A percentile compares a stretch with the other conserved stretches of the same genome.
phyloP scores from a whole-genome alignment of 371 early-diverging fungal species.

The Syncephalastrum racemosum region DNA sequence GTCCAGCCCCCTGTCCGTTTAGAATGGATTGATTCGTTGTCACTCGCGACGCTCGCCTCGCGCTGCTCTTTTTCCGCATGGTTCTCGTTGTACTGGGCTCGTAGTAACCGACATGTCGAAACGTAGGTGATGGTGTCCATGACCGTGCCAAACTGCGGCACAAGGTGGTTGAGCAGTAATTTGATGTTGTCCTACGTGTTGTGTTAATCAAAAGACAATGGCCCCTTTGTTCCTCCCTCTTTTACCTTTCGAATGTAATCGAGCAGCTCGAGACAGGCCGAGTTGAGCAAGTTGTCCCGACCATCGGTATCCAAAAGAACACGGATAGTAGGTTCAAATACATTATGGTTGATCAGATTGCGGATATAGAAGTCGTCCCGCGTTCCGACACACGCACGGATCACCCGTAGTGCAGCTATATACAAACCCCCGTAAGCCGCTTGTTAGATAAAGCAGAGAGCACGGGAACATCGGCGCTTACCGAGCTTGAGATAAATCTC shows the following conservation, averaged over 20 bases:
- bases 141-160: conserved; percentile 59
- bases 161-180: conserved; percentile 69
- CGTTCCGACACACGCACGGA: conserved; percentile 72
- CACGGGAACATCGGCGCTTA: conserved; percentile 24
- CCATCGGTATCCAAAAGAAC: conserved; percentile 65
- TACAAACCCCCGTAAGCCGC: background rate
- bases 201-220: background rate
- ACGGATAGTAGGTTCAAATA: conserved; percentile 69
- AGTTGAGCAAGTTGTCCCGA: conserved; percentile 80
- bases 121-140: conserved; percentile 65
- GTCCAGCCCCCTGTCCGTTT: conserved; percentile 55
- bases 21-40: conserved; percentile 9
- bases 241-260: conserved; percentile 73
- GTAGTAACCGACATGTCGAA: conserved; percentile 55
- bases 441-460: background rate
- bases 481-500: conserved; percentile 72
- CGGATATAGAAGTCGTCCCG: conserved; percentile 80
- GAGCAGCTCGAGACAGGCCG: conserved; percentile 86
- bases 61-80: conserved; percentile 27
- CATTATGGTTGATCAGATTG: conserved; percentile 61
- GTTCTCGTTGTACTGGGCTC: conserved; percentile 63
- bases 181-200: conserved; percentile 63
- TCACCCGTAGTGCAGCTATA: conserved; percentile 74
- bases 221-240: background rate
- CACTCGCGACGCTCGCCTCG: conserved; percentile 21